Conservation (phyloP, 768 basidiomycete genomes). For the Daedaleopsis nitida region DNA sequence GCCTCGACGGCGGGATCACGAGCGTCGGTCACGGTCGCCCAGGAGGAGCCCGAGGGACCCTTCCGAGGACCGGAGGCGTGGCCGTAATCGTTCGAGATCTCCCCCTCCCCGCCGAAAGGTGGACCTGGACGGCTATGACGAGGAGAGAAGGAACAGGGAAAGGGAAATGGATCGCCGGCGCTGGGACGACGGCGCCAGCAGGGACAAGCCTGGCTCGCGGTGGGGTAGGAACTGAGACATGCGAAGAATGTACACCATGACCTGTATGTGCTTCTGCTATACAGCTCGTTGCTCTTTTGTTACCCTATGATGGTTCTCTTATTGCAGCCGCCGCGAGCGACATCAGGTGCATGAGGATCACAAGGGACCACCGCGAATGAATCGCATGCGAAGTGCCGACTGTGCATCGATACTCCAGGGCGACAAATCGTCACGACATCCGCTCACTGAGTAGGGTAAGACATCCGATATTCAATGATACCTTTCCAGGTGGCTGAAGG, state of each 20-base stretch:
- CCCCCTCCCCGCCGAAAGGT: constrained; percentile 17
- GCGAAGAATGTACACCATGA: too few species aligned
- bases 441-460: too few species aligned
- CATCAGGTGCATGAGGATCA: too few species aligned
- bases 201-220: constrained; percentile 35
- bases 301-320: neutral
- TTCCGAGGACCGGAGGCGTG: constrained; percentile 7
- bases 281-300: neutral
- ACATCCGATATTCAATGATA: too few species aligned
- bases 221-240: constrained; percentile 29
- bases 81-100: constrained; percentile 20
- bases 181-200: constrained; percentile 49
- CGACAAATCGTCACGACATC: too few species aligned
- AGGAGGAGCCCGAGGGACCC: constrained; percentile 6
- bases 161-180: constrained; percentile 50
- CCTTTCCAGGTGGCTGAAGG: too few species aligned
- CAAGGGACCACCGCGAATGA: too few species aligned
- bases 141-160: constrained; percentile 36
- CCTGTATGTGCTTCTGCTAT: neutral
- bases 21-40: neutral
- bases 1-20: constrained; percentile 24
- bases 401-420: too few species aligned
- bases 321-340: too few species aligned
- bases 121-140: constrained; percentile 33
- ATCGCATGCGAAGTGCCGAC: too few species aligned